A percentile compares a stretch with the other conserved stretches of the same genome.
These are phyloP conservation scores for Pneumocystis carinii DNA, from an alignment of 1,139 yeast genomes.

Conservation along the genomic window DNA sequence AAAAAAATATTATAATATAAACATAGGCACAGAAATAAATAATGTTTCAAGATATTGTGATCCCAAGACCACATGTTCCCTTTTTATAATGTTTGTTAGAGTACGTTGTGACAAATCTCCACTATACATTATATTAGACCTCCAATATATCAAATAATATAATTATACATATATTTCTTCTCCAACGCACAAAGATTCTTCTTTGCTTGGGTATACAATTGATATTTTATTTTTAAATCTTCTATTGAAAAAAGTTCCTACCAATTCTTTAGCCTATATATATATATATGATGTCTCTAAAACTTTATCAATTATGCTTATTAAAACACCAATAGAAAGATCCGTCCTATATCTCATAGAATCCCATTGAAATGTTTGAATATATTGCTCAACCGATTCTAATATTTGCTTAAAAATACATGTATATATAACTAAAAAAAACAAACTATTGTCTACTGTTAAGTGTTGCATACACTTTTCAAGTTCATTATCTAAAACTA, in stretches of 20 bases:
- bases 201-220: conserved; percentile 65
- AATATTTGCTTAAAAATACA: not conserved
- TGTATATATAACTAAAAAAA: not conserved
- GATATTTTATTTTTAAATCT: conserved; percentile 60
- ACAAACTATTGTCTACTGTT: conserved; percentile 34
- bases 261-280: conserved; percentile 22
- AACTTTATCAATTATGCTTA: conserved; percentile 43
- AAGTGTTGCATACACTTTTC: conserved; percentile 33
- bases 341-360: conserved; percentile 72
- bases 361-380: conserved; percentile 76
- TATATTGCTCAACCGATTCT: conserved; percentile 40
- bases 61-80: conserved; percentile 67
- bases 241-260: conserved; percentile 64
- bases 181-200: conserved; percentile 76
- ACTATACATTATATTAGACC: conserved; percentile 9
- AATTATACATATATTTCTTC: conserved; percentile 49
- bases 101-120: conserved; percentile 89
- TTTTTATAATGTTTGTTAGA: conserved; percentile 72
- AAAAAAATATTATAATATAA: conserved; percentile 38
- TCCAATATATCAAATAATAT: not conserved
- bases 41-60: conserved; percentile 77
- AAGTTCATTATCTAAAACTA: conserved; percentile 35
- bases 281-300: not conserved
- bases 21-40: conserved; percentile 72
- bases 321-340: conserved; percentile 63